phyloP scores from a whole-genome alignment of 805 yeast species.

The Sugiyamaella valdiviana region DNA sequence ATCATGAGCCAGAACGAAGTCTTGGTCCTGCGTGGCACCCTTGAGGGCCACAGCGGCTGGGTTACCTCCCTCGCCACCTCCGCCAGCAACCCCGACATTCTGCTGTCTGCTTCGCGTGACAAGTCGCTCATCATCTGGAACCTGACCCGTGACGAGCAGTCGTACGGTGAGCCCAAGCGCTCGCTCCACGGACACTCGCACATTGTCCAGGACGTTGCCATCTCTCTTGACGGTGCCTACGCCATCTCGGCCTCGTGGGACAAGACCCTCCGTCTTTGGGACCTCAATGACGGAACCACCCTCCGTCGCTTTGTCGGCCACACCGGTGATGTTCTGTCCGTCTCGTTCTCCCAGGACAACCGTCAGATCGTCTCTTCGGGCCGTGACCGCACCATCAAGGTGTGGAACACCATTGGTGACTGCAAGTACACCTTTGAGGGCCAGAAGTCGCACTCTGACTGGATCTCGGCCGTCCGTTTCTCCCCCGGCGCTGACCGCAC shows the following conservation, averaged over 20 bases:
- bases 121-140: conserved; percentile 98
- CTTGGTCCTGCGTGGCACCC: conserved; percentile 99
- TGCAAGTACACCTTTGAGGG: conserved; percentile 78
- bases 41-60: conserved; percentile 95
- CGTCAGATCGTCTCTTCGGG: conserved; percentile 98
- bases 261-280: conserved; percentile 98
- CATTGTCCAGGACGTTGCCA: conserved; percentile 96
- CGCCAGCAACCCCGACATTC: conserved; percentile 95
- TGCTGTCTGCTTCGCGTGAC: conserved; percentile 98
- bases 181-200: conserved; percentile 98
- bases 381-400: conserved; percentile 97
- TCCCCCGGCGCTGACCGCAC: conserved; percentile 64
- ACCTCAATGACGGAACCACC: conserved; percentile 87
- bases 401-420: conserved; percentile 98
- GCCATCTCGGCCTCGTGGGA: conserved; percentile 99
- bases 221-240: conserved; percentile 95
- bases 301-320: conserved; percentile 96
- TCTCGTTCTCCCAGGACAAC: conserved; percentile 91
- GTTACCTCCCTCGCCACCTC: conserved; percentile 98
- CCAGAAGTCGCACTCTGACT: conserved; percentile 86
- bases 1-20: conserved; percentile 54
- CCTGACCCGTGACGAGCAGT: conserved; percentile 90
- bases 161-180: conserved; percentile 97
- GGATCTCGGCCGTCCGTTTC: conserved; percentile 98
- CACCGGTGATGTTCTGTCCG: conserved; percentile 95